Evolutionary conservation across 2,329 filamentous ascomycete genomes (phyloP).

Genomic region (Aureobasidium melanogenum): DNA sequence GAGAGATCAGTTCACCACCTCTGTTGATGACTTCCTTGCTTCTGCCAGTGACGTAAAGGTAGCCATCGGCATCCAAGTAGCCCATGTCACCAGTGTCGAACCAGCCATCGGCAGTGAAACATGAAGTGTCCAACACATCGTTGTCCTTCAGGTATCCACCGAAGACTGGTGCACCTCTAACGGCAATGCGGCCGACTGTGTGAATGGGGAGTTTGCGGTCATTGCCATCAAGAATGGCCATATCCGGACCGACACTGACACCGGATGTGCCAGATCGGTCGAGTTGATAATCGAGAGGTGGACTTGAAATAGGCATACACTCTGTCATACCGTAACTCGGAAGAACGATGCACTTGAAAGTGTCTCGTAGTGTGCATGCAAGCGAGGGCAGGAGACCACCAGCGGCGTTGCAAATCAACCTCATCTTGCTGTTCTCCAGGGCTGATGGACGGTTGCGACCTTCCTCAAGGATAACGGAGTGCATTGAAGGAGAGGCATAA

Average conservation of each 20-base stretch:
- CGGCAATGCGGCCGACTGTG: slow-evolving; percentile 39
- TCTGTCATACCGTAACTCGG: slow-evolving; percentile 54
- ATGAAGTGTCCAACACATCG: slow-evolving; percentile 35
- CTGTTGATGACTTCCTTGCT: slow-evolving; percentile 51
- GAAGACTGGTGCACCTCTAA: slow-evolving; percentile 45
- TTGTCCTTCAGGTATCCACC: slow-evolving; percentile 40
- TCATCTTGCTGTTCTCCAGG: slow-evolving; percentile 36
- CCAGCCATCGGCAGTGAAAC: slow-evolving; percentile 43
- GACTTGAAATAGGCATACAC: slow-evolving; percentile 51
- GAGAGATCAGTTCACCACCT: slow-evolving; percentile 51
- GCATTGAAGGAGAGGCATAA: slow-evolving; percentile 51
- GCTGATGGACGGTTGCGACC: slow-evolving; percentile 32
- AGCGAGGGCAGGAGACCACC: slow-evolving; percentile 45
- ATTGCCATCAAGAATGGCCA: slow-evolving; percentile 40
- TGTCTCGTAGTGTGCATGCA: slow-evolving; percentile 40
- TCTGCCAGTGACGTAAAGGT: slow-evolving; percentile 46
- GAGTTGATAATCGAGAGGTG: slow-evolving; percentile 43
- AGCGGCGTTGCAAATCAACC: slow-evolving; percentile 49
- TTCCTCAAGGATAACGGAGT: slow-evolving; percentile 45
- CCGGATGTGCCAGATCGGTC: slow-evolving; percentile 48
- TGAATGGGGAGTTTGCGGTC: slow-evolving; percentile 25
- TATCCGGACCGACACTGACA: slow-evolving; percentile 42
- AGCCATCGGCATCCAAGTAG: slow-evolving; percentile 43
- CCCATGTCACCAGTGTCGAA: slow-evolving; percentile 50
- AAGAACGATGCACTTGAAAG: slow-evolving; percentile 44